A percentile compares a stretch with the other conserved stretches of the same genome.
phyloP scores from a whole-genome alignment of 1,284 basidiomycete species.

The Polyporus tsugae region DNA sequence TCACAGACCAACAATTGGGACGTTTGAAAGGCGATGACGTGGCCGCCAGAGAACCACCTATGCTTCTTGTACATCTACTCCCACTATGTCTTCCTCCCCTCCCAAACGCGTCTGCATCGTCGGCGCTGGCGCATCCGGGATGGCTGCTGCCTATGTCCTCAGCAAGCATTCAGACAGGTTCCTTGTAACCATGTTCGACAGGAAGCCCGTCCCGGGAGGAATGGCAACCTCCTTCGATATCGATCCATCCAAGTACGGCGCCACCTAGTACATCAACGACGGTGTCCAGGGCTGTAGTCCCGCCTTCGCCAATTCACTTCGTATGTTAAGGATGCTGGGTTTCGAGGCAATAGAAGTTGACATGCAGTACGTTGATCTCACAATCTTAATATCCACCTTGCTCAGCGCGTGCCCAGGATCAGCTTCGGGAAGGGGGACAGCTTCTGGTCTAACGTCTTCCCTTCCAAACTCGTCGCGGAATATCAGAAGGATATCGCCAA shows the following conservation, averaged over 20 bases:
- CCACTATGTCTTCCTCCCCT: slow-evolving; percentile 16
- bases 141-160: slow-evolving; percentile 64
- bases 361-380: slow-evolving; percentile 49
- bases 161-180: slow-evolving; percentile 63
- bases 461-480: slow-evolving; percentile 59
- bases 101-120: slow-evolving; percentile 55
- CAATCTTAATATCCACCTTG: not conserved
- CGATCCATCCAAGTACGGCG: slow-evolving; percentile 56
- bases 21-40: not conserved
- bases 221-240: slow-evolving; percentile 67
- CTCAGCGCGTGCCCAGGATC: slow-evolving; percentile 42
- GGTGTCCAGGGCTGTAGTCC: slow-evolving; percentile 64
- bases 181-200: slow-evolving; percentile 63
- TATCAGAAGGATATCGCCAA: slow-evolving; percentile 63
- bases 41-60: not conserved
- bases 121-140: slow-evolving; percentile 60
- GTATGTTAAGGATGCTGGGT: slow-evolving; percentile 63
- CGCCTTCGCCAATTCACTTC: slow-evolving; percentile 67
- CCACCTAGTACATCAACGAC: slow-evolving; percentile 66
- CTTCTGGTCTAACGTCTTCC: slow-evolving; percentile 76
- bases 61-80: slow-evolving; percentile 16
- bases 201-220: slow-evolving; percentile 60
- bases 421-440: slow-evolving; percentile 68
- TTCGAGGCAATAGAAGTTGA: slow-evolving; percentile 61
- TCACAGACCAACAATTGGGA: not conserved